Evolutionary conservation across 257 asterid genomes (phyloP).

Genomic region (Solanum pinnatisectum): DNA sequence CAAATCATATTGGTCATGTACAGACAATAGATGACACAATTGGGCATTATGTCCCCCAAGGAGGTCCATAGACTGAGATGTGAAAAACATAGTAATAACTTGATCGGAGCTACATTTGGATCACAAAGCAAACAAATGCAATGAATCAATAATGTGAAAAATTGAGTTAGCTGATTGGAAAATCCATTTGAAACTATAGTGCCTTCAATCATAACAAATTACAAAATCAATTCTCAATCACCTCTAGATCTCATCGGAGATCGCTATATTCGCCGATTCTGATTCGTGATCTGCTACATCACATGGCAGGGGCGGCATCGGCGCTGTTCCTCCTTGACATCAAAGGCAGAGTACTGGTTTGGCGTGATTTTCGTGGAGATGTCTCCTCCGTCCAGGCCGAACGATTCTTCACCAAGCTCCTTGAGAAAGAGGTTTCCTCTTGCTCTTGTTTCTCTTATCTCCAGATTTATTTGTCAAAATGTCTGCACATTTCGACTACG

Average conservation of each 20-base stretch:
- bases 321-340: conserved; percentile 99
- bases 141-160: background rate
- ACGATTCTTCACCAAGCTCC: conserved; percentile 77
- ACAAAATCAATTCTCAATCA: background rate
- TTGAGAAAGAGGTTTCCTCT: conserved; percentile 67
- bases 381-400: conserved; percentile 88
- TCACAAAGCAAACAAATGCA: background rate
- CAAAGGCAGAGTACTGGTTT: conserved; percentile 87
- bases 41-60: too few relatives aligned
- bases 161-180: background rate
- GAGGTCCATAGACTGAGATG: too few relatives aligned
- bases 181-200: background rate
- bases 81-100: too few relatives aligned
- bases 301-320: conserved; percentile 97
- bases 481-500: background rate
- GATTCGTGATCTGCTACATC: background rate
- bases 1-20: too few relatives aligned
- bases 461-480: background rate
- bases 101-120: background rate
- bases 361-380: conserved; percentile 98
- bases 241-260: background rate
- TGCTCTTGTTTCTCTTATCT: background rate
- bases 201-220: background rate
- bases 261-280: background rate
- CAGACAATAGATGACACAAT: too few relatives aligned